phyloP scores from a whole-genome alignment of 495 filamentous ascomycete species.

The Penicillium canescens region DNA sequence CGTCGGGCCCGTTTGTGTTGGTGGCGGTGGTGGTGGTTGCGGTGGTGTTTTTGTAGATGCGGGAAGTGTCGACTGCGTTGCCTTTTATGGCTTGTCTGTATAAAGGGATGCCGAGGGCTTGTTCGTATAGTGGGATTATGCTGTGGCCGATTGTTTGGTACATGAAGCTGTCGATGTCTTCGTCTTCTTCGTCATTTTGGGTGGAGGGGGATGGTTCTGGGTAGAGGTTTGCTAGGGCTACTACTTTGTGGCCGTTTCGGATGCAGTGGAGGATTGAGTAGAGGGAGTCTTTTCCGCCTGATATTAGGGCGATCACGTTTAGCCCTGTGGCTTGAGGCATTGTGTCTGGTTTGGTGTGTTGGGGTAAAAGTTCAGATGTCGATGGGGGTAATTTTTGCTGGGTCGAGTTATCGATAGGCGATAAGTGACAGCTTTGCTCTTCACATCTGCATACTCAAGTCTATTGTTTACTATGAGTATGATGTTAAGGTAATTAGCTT shows the following conservation, averaged over 20 bases:
- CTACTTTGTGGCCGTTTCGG: conserved; percentile 78
- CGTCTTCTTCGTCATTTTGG: conserved; percentile 38
- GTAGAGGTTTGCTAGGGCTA: conserved; percentile 87
- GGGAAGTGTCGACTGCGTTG: conserved; percentile 56
- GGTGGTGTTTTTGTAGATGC: conserved; percentile 27
- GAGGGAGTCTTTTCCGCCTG: conserved; percentile 95
- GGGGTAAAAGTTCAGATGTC: neutral
- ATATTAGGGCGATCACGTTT: conserved; percentile 89
- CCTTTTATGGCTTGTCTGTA: conserved; percentile 76
- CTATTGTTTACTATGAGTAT: too few relatives aligned
- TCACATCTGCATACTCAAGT: too few relatives aligned
- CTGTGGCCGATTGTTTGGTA: conserved; percentile 95
- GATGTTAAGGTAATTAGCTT: too few relatives aligned
- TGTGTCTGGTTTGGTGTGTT: conserved; percentile 1
- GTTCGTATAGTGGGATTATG: conserved; percentile 80
- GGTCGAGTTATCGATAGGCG: conserved; percentile 3
- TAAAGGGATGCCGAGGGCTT: conserved; percentile 74
- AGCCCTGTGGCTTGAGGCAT: conserved; percentile 33
- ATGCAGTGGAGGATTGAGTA: conserved; percentile 90
- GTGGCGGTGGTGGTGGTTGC: conserved; percentile 15
- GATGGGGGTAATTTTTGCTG: conserved; percentile 6
- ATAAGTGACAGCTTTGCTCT: neutral
- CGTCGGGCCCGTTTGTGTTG: neutral
- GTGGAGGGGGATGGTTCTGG: conserved; percentile 38
- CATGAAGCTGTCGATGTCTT: conserved; percentile 96